Evolutionary conservation across 495 filamentous ascomycete species (phyloP), one percentile per base, ranked within the genome.

Genomic region (Elaphomyces granulatus): DNA sequence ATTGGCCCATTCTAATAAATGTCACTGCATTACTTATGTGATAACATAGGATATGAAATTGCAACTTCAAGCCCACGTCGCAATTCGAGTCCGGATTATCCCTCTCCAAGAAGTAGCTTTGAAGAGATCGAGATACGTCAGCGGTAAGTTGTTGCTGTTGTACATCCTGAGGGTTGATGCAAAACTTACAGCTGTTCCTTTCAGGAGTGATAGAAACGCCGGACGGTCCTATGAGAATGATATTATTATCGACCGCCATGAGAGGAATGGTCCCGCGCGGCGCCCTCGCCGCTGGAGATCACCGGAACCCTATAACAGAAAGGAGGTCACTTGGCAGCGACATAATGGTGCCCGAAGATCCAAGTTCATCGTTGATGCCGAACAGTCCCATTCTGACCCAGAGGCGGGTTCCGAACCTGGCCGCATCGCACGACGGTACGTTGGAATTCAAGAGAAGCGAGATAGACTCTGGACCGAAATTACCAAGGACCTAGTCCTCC

Each of bases 381-480:
- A 73, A 20, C 45, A 46, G 33, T 41, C 34, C 49, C 39, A 23
- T 38, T 39, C 43, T 8, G 42, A 51, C 15, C 20, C 47, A 16
- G 41, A 51, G 41, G 55, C 41, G 55, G 64, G 39, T 46, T 40
- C 41, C 53, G 45, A 32, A 41, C 57, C 32, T 46, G 63, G 43
- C 40, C 47, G 59, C 10, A 52, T 61, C n/a, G 63, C 51, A 18
- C 59, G 62, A 20, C 52, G 64, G 16, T 64, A 67, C 15, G 48
- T 54, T n/a, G 60, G 50, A 1, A 39, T 58, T 40, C 63, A 65
- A 28, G 50, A 59, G 21, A 51, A 48, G 15, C 55, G 71, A 38
- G 77, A 75, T 35, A 74, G 81, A 42, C 80, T 93, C 57, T 96
- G 92, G 92, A 98, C 90, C 0, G 90, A 96, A 55, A 87, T 98